These are phyloP conservation scores for Cyberlindnera saturnus DNA, from an alignment of 805 yeast species.

Conservation along the genomic window DNA sequence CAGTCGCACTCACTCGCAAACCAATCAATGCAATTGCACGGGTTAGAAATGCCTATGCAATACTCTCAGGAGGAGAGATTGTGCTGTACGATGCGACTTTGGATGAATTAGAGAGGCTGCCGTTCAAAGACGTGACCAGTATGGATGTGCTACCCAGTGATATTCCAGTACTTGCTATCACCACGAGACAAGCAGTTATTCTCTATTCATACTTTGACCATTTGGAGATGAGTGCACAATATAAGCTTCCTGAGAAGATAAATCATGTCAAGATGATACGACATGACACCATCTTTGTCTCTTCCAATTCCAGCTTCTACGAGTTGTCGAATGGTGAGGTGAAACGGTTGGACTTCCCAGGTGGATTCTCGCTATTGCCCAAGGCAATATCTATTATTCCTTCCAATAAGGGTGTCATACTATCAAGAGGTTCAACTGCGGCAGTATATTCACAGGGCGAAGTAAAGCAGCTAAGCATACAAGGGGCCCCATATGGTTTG, in stretches of 20 bases:
- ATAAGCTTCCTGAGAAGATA: slow-evolving; percentile 24
- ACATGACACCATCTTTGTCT: slow-evolving; percentile 13
- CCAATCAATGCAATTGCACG: slow-evolving; percentile 3
- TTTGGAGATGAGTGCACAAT: slow-evolving; percentile 22
- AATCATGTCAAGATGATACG: slow-evolving; percentile 18
- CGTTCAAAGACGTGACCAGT: slow-evolving; percentile 12
- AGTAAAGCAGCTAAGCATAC: background rate
- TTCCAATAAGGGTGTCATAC: background rate
- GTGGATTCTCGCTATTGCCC: background rate
- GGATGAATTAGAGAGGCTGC: slow-evolving; percentile 14
- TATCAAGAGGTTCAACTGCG: slow-evolving; percentile 8
- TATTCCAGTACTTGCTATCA: slow-evolving; percentile 5
- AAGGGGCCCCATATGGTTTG: slow-evolving; percentile 1
- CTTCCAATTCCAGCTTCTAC: slow-evolving; percentile 20
- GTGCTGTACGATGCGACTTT: slow-evolving; percentile 8
- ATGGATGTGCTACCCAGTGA: slow-evolving; percentile 2
- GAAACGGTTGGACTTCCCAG: slow-evolving; percentile 1
- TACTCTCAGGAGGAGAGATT: slow-evolving; percentile 3
- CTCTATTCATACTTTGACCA: slow-evolving; percentile 16
- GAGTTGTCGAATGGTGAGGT: slow-evolving; percentile 10
- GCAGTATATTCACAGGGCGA: background rate
- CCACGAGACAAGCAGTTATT: slow-evolving; percentile 14
- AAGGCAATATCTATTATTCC: background rate
- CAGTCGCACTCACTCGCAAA: slow-evolving; percentile 4
- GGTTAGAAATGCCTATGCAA: slow-evolving; percentile 1